A percentile compares a stretch with the other conserved stretches of the same genome.
Evolutionary conservation across 2,329 filamentous ascomycete genomes (phyloP).

Genomic region (Colletotrichum simmondsii): DNA sequence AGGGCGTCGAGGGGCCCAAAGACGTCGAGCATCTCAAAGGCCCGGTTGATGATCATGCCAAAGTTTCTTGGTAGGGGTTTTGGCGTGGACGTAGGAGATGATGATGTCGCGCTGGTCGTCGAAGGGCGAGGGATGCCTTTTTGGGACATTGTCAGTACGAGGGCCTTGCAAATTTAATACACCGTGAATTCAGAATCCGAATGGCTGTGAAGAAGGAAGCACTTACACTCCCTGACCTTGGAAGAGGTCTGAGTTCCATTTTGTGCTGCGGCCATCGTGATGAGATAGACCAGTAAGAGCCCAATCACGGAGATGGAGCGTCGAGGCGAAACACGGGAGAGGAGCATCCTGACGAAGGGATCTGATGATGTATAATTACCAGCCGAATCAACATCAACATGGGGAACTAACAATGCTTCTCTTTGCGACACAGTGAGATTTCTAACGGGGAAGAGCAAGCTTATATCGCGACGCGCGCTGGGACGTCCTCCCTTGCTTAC

Average conservation of each 20-base stretch:
- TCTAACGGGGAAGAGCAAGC: neutral
- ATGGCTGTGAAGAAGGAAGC: too few relatives aligned
- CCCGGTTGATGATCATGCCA: conserved; percentile 56
- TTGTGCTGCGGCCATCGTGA: neutral
- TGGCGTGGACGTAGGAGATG: neutral
- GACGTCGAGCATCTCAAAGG: conserved; percentile 57
- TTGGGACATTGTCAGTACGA: neutral
- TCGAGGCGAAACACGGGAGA: neutral
- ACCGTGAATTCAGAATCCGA: neutral
- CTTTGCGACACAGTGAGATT: neutral
- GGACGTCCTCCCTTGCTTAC: neutral
- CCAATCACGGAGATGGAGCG: neutral
- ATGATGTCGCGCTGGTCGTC: neutral
- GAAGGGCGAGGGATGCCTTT: conserved; percentile 17
- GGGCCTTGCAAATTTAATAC: neutral
- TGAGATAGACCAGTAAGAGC: neutral
- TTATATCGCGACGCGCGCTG: neutral
- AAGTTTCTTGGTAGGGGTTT: conserved; percentile 39
- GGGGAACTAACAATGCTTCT: neutral
- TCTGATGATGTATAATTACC: too few relatives aligned
- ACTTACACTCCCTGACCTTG: conserved; percentile 8
- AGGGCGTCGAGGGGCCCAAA: conserved; percentile 59
- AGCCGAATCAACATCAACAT: neutral
- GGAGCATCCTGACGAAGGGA: neutral
- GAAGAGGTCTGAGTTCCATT: neutral